Evolutionary conservation across 2,329 filamentous ascomycete species (phyloP), one percentile per base, ranked within the genome.

Genomic region (Fusarium domesticum): DNA sequence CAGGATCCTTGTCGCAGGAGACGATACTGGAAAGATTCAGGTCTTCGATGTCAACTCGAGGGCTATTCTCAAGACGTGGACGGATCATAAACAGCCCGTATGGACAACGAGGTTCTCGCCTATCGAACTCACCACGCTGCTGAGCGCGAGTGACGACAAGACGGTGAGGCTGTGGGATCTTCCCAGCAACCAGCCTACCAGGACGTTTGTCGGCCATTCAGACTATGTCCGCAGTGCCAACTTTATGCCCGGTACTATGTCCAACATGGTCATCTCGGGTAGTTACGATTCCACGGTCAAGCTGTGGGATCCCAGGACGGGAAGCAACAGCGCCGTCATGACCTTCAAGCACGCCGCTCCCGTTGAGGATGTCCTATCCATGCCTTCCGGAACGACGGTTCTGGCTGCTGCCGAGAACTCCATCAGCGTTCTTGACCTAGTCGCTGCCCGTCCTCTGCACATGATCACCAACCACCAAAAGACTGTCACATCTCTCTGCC

Each of bases 81-180:
- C 85, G 53, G 83, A 91, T 57, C 92, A 97, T 72, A 91, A 90
- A 71, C 91, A 95, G 75, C 89, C 93, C 12, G 89, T 95, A 18
- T 96, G 92, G 85, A 82, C 85, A 18, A 92, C 90, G 35, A 85
- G 85, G 66, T 98, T 95, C 78, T 92, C 88, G n/a, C 89, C 90
- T 2, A 79, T 78, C n/a, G 85, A 93, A 49, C 77, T 91, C 53
- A 98, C 93, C 1, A 83, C 83, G 4, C 73, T 97, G 47, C 85
- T 98, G 77, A 95, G 87, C 62, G 86, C 88, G 40, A 90, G 87
- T 64, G 93, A 98, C 66, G 93, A 98, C 70, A 84, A 84, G 58
- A 96, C 91, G 4, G 91, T 98, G 39, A 81, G 91, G 42, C 70
- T 97, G 44, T 98, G 95, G 95, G 92, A 97, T 70, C 74, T 98